Percentiles rank a stretch among this genome's conserved stretches.
These are phyloP conservation scores for Apiotrichum gamsii DNA, from an alignment of 1,284 basidiomycete species.

Conservation along the genomic window DNA sequence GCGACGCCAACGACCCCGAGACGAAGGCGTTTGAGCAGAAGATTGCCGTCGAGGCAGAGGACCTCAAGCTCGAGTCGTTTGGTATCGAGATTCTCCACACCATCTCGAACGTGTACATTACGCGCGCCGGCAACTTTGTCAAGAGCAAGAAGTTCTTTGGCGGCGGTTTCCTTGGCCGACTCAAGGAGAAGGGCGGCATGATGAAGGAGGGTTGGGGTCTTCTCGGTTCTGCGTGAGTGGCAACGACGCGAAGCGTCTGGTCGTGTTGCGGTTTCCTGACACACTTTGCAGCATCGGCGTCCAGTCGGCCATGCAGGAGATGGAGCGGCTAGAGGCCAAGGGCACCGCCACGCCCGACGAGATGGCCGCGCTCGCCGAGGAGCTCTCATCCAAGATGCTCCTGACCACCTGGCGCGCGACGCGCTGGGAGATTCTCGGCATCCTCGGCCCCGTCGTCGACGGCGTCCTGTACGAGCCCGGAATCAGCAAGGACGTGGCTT, in stretches of 20 bases:
- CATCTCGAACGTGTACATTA: conserved; percentile 84
- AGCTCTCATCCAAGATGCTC: conserved; percentile 92
- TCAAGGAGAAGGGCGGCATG: conserved; percentile 91
- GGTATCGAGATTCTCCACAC: conserved; percentile 78
- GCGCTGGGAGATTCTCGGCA: conserved; percentile 78
- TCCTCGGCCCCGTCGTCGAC: conserved; percentile 62
- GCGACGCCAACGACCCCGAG: conserved; percentile 78
- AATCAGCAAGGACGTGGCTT: conserved; percentile 61
- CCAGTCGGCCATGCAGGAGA: conserved; percentile 66
- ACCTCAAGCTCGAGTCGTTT: conserved; percentile 96
- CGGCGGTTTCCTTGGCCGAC: conserved; percentile 75
- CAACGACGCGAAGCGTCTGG: not conserved
- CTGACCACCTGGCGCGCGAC: conserved; percentile 93
- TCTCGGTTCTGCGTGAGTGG: conserved; percentile 68
- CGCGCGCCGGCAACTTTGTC: conserved; percentile 86
- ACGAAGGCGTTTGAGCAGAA: conserved; percentile 67
- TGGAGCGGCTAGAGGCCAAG: conserved; percentile 82
- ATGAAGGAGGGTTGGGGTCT: conserved; percentile 93
- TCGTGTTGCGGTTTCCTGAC: too few species aligned
- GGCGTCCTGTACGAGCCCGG: conserved; percentile 70
- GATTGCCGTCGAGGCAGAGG: conserved; percentile 83
- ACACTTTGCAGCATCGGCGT: conserved; percentile 61
- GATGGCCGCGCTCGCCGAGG: conserved; percentile 79
- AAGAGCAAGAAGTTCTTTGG: conserved; percentile 82
- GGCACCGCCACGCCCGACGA: conserved; percentile 77